Evolutionary conservation across 1,139 yeast species (phyloP).

Genomic region (Magnusiomyces magnusii): DNA sequence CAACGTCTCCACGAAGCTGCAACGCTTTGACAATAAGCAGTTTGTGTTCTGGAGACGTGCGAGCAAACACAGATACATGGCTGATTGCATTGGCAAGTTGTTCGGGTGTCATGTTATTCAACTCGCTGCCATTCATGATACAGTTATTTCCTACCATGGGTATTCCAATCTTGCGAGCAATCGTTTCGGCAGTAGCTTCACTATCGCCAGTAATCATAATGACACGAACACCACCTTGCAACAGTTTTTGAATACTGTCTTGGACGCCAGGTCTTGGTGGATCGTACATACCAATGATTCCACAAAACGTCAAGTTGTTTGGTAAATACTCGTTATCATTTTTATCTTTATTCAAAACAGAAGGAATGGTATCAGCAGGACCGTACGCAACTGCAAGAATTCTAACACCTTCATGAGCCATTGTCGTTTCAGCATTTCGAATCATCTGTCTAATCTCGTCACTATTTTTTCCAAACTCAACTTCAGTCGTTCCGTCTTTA

Average conservation of each 20-base stretch:
- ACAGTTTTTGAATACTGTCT: slow-evolving; percentile 58
- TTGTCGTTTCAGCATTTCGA: slow-evolving; percentile 46
- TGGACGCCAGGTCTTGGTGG: slow-evolving; percentile 89
- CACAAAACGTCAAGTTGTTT: slow-evolving; percentile 61
- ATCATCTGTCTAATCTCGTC: slow-evolving; percentile 40
- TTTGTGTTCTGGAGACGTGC: slow-evolving; percentile 96
- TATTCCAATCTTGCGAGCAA: slow-evolving; percentile 90
- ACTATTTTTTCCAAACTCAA: slow-evolving; percentile 44
- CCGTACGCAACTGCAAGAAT: slow-evolving; percentile 73
- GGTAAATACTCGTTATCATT: slow-evolving; percentile 24
- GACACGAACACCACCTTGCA: slow-evolving; percentile 91
- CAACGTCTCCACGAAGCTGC: slow-evolving; percentile 89
- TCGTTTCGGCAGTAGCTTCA: slow-evolving; percentile 84
- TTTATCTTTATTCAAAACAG: slow-evolving; percentile 21
- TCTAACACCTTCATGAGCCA: slow-evolving; percentile 77
- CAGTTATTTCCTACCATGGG: slow-evolving; percentile 48
- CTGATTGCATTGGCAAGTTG: slow-evolving; percentile 67
- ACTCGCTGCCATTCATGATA: slow-evolving; percentile 75
- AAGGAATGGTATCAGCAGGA: slow-evolving; percentile 32
- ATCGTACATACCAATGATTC: slow-evolving; percentile 90
- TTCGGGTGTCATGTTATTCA: slow-evolving; percentile 63
- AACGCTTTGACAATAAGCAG: slow-evolving; percentile 85
- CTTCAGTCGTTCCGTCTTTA: slow-evolving; percentile 43
- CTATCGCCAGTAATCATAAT: slow-evolving; percentile 98
- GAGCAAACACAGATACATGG: slow-evolving; percentile 84